A percentile compares a stretch with the other conserved stretches of the same genome.
Conservation (phyloP, 2,329 filamentous ascomycete genomes). For the Purpureocillium lavendulum region DNA sequence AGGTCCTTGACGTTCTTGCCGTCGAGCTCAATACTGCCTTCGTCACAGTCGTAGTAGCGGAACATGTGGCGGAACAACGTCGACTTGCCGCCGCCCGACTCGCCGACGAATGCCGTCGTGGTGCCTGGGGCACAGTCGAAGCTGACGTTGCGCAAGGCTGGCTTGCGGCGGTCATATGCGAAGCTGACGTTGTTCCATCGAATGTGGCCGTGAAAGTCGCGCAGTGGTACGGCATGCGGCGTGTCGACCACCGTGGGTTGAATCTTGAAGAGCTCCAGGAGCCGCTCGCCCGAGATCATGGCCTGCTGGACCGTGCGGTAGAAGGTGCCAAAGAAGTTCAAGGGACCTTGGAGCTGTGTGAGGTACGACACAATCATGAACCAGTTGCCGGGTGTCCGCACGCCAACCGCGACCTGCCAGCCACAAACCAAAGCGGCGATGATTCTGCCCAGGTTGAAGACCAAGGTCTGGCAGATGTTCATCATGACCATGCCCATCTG, state of each 20-base stretch:
- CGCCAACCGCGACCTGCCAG: slow-evolving; percentile 64
- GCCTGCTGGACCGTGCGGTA: slow-evolving; percentile 93
- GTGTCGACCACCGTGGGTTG: slow-evolving; percentile 82
- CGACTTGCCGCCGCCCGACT: slow-evolving; percentile 94
- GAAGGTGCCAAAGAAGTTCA: slow-evolving; percentile 90
- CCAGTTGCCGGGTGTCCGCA: slow-evolving; percentile 61
- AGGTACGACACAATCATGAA: slow-evolving; percentile 69
- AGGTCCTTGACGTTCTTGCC: slow-evolving; percentile 75
- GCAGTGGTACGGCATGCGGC: slow-evolving; percentile 53
- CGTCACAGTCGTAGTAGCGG: slow-evolving; percentile 84
- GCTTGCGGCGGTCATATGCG: slow-evolving; percentile 78
- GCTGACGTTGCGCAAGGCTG: slow-evolving; percentile 72
- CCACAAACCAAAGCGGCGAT: slow-evolving; percentile 65
- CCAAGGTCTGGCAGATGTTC: slow-evolving; percentile 72
- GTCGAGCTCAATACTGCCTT: slow-evolving; percentile 77
- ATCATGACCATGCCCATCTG: slow-evolving; percentile 69
- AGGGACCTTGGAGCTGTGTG: slow-evolving; percentile 68
- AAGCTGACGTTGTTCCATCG: slow-evolving; percentile 85
- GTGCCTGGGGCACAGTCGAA: slow-evolving; percentile 86
- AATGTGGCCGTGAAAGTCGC: slow-evolving; percentile 70
- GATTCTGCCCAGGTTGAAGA: slow-evolving; percentile 71
- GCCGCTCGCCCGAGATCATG: slow-evolving; percentile 93
- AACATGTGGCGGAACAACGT: slow-evolving; percentile 94
- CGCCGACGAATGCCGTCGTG: slow-evolving; percentile 90
- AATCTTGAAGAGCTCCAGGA: slow-evolving; percentile 94